Base-by-base conservation (phyloP, 1,284 basidiomycete species). In the Cryptococcus sp. region DNA sequence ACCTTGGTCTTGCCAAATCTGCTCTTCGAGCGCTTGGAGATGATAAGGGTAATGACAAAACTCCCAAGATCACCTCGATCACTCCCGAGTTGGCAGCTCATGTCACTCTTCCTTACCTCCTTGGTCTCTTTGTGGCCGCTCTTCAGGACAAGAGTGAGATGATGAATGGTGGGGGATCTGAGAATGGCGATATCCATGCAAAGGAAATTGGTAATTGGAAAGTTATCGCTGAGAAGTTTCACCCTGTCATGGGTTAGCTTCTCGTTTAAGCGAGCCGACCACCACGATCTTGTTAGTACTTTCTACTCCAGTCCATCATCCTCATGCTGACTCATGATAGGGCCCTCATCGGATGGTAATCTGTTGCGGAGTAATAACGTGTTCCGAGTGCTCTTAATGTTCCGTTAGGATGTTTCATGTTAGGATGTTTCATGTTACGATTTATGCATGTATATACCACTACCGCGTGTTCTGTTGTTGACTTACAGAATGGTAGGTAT, bases 71-170 rank as follows among this genome's bases (percentile, higher is more conserved):
- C 23, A 23, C 23, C 1, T 23, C 23, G 1, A 44, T 60, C 46
- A 58, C 49, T 11, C 53, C 56, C 5, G 42, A 33, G 14, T n/a
- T 54, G 23, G 46, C 49, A 7, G 30, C 13, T 13, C 49, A 44
- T 8, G 52, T 61, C 13, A 8, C 57, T 6, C 6, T 53, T 5
- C 51, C 57, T 6, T 61, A 54, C 54, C 44, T 58, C 37, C 38
- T 56, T 15, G 59, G 54, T 13, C 46, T 61, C 10, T 58, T 53
- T 46, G 36, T 50, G 30, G 56, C 59, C 4, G 56, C 53, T n/a
- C 41, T 61, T 4, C 41, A 44, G 13, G 15, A n/a, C 5, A 33
- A 38, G 5, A 44, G 34, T 11, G 31, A 36, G 23, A 23, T 23
- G 10, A 30, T 14, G 11, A 34, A 36, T 46, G 45, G 46, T 15